Percentiles rank a stretch among this genome's conserved stretches.
These are phyloP conservation scores for Trichosporon sp. DNA, from an alignment of 1,284 basidiomycete species.

Conservation along the genomic window DNA sequence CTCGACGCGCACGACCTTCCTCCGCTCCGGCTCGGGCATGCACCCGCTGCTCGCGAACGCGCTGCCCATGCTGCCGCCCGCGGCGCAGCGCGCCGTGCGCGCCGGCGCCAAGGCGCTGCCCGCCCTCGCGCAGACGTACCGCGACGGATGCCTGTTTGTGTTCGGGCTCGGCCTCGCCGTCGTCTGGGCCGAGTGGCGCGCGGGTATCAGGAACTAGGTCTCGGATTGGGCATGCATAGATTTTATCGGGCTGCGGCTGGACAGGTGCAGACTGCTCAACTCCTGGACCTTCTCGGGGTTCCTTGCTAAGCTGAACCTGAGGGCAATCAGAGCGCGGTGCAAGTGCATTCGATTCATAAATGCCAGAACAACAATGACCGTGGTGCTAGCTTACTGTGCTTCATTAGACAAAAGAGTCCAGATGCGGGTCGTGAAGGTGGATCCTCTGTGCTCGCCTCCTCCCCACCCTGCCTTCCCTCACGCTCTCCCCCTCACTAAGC, in stretches of 20 bases:
- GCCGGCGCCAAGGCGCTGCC: conserved; percentile 41
- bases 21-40: conserved; percentile 42
- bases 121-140: conserved; percentile 39
- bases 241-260: neutral
- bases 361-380: neutral
- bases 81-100: conserved; percentile 33
- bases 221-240: neutral
- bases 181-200: conserved; percentile 26
- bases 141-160: conserved; percentile 45
- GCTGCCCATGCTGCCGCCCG: conserved; percentile 46
- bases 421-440: neutral
- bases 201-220: neutral
- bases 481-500: too few relatives aligned
- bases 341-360: too few relatives aligned
- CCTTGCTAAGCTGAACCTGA: too few relatives aligned
- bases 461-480: neutral
- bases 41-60: conserved; percentile 45
- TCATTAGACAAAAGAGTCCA: neutral
- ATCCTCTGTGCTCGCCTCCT: neutral
- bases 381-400: neutral
- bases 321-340: too few relatives aligned
- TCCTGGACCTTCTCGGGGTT: too few relatives aligned
- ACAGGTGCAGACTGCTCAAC: too few relatives aligned
- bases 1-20: conserved; percentile 43
- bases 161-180: conserved; percentile 39